Conservation (phyloP, 208 protist species). For the Leishmania gerbilli region DNA sequence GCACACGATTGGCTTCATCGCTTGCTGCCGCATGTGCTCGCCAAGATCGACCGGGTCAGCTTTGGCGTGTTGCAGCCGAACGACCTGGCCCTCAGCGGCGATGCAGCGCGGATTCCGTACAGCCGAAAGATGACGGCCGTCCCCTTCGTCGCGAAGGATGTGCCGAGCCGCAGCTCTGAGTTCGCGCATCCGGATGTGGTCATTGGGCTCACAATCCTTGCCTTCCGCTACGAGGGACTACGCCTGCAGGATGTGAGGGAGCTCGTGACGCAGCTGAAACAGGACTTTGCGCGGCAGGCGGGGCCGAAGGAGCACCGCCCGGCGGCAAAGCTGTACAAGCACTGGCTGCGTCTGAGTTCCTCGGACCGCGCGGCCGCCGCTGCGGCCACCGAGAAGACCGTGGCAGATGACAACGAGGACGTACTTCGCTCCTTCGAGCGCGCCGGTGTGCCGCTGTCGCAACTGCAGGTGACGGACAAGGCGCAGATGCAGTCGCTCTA, state of each 20-base stretch:
- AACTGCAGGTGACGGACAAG: constrained; percentile 79
- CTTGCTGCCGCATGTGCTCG: constrained; percentile 92
- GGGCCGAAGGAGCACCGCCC: constrained; percentile 90
- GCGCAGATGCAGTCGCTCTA: constrained; percentile 69
- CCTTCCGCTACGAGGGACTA: constrained; percentile 93
- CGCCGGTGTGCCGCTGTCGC: constrained; percentile 82
- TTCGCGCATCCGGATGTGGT: constrained; percentile 96
- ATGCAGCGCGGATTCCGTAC: constrained; percentile 61
- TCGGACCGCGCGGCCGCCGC: constrained; percentile 22
- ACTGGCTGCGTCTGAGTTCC: constrained; percentile 74
- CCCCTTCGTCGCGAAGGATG: constrained; percentile 97
- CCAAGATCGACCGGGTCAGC: constrained; percentile 95
- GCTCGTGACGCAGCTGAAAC: constrained; percentile 83
- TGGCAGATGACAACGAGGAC: constrained; percentile 7
- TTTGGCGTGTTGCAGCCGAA: constrained; percentile 87
- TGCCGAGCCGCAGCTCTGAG: constrained; percentile 93
- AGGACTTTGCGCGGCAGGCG: constrained; percentile 84
- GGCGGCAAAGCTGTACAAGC: constrained; percentile 71
- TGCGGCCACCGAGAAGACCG: background rate
- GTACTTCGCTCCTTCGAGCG: constrained; percentile 36
- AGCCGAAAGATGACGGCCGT: constrained; percentile 89
- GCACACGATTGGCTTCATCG: constrained; percentile 89
- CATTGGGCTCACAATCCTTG: constrained; percentile 92
- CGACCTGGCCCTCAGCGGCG: constrained; percentile 59
- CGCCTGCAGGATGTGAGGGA: constrained; percentile 74